Conservation (phyloP, 2,329 filamentous ascomycete species). For the Pezicula neosporulosa region DNA sequence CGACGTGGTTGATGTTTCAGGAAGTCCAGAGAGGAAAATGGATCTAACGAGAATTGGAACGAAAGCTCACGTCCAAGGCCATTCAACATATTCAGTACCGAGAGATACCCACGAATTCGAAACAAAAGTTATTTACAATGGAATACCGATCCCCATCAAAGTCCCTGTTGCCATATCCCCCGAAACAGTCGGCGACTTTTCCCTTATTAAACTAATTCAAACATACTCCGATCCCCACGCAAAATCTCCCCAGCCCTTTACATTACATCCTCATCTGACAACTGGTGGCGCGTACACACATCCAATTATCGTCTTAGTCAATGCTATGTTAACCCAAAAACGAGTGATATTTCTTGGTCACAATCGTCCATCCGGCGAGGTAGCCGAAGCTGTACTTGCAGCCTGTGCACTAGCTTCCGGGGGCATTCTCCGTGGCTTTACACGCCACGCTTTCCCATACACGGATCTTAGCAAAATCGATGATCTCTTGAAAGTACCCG, state of each 20-base stretch:
- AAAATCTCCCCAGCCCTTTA: constrained; percentile 80
- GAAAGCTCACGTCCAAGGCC: constrained; percentile 59
- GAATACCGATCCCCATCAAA: constrained; percentile 94
- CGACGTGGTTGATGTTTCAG: constrained; percentile 41
- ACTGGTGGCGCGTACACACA: constrained; percentile 88
- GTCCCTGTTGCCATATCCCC: constrained; percentile 90
- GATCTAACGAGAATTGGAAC: constrained; percentile 52
- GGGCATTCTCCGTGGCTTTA: constrained; percentile 89
- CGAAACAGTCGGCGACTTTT: constrained; percentile 97
- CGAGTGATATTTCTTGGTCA: constrained; percentile 93
- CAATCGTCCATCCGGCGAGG: constrained; percentile 91
- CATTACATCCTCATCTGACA: constrained; percentile 86
- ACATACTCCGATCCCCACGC: constrained; percentile 83
- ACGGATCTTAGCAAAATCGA: constrained; percentile 98
- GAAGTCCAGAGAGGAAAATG: constrained; percentile 36
- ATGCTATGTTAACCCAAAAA: constrained; percentile 94
- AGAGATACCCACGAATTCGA: constrained; percentile 98
- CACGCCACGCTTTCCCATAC: constrained; percentile 93
- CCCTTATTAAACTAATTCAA: constrained; percentile 93
- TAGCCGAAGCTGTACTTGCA: constrained; percentile 96
- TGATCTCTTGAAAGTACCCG: constrained; percentile 90
- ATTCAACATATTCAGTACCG: constrained; percentile 70
- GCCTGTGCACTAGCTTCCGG: constrained; percentile 92
- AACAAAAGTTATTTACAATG: constrained; percentile 91
- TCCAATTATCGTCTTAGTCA: constrained; percentile 90